Evolutionary conservation across 208 protist species (phyloP).

Genomic region (Entamoeba invadens): DNA sequence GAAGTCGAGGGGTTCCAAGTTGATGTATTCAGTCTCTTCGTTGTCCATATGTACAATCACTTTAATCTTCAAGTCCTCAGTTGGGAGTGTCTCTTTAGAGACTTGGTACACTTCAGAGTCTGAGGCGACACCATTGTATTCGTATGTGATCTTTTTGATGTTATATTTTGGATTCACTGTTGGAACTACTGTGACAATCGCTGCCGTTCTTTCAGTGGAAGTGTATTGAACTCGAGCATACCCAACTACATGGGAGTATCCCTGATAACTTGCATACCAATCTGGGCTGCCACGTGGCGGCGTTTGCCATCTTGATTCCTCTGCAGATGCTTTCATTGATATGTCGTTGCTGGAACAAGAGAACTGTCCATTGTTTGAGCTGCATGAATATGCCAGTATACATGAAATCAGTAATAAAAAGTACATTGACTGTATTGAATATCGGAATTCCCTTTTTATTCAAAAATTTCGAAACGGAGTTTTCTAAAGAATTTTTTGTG

Average conservation of each 20-base stretch:
- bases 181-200: background rate
- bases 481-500: too few relatives aligned
- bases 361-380: slow-evolving; percentile 28
- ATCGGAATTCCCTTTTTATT: too few relatives aligned
- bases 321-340: background rate
- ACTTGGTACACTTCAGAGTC: too few relatives aligned
- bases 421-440: too few relatives aligned
- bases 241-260: background rate
- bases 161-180: background rate
- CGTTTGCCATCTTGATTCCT: background rate
- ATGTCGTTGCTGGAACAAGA: background rate
- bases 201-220: background rate
- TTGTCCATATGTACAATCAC: too few relatives aligned
- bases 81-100: too few relatives aligned
- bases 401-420: background rate
- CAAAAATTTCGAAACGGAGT: too few relatives aligned
- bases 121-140: too few relatives aligned
- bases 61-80: too few relatives aligned
- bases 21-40: too few relatives aligned
- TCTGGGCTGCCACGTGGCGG: background rate
- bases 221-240: background rate
- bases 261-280: too few relatives aligned
- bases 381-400: background rate
- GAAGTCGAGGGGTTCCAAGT: too few relatives aligned
- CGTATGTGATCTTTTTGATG: slow-evolving; percentile 19